Percentiles rank a stretch among this genome's conserved stretches.
Evolutionary conservation across 208 protist species (phyloP).

Genomic region (Crithidia thermophila): DNA sequence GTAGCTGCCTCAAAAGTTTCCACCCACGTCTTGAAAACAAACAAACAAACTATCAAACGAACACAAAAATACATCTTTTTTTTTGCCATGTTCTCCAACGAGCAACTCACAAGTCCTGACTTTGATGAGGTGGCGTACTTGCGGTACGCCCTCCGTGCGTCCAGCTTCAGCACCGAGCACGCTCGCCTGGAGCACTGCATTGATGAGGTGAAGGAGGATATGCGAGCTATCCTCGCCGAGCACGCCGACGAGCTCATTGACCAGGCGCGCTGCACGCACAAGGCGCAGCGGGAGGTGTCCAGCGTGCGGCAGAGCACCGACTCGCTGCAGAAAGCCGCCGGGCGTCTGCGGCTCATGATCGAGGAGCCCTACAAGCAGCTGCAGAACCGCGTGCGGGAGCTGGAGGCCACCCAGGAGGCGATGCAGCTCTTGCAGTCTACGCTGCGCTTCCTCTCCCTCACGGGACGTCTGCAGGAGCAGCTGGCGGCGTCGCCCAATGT

Average conservation of each 20-base stretch:
- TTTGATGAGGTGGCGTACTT: conserved; percentile 84
- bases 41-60: conserved; percentile 11
- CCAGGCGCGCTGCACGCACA: conserved; percentile 66
- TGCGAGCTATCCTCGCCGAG: conserved; percentile 56
- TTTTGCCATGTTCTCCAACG: conserved; percentile 63
- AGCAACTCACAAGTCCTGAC: conserved; percentile 63
- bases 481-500: conserved; percentile 14
- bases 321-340: conserved; percentile 53
- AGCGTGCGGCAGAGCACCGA: conserved; percentile 51
- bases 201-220: conserved; percentile 42
- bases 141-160: conserved; percentile 65
- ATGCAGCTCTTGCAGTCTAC: conserved; percentile 57
- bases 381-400: conserved; percentile 51
- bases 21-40: neutral
- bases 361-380: conserved; percentile 69
- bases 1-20: no score
- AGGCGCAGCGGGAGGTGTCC: conserved; percentile 52
- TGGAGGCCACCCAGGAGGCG: conserved; percentile 60
- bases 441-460: conserved; percentile 56
- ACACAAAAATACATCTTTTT: neutral
- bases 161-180: conserved; percentile 48
- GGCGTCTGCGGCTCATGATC: conserved; percentile 62
- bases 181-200: conserved; percentile 58
- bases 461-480: conserved; percentile 54
- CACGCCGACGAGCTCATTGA: conserved; percentile 62